Percentiles rank a stretch among this genome's conserved stretches.
phyloP scores from a whole-genome alignment of 352 stramenopile species.

The Pseudoperonospora humuli region DNA sequence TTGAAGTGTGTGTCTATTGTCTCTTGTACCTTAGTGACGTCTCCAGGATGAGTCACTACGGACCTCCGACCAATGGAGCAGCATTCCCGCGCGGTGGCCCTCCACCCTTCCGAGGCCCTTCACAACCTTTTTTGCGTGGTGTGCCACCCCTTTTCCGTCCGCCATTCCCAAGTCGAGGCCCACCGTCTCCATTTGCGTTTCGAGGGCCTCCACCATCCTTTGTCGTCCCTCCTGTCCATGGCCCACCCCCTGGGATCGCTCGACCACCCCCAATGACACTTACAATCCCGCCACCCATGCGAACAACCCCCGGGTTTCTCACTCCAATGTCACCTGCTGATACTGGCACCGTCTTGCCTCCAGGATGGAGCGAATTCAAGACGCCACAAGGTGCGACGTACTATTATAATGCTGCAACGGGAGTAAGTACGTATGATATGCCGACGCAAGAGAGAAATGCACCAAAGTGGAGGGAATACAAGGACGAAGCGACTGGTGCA shows the following conservation, averaged over 20 bases:
- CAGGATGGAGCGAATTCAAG: constrained; percentile 54
- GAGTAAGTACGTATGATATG: constrained; percentile 56
- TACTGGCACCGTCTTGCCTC: constrained; percentile 18
- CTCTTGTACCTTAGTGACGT: too few relatives aligned
- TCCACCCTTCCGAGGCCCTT: constrained; percentile 17
- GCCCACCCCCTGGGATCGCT: constrained; percentile 17
- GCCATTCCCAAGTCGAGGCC: constrained; percentile 14
- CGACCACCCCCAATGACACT: constrained; percentile 15
- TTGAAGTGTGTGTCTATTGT: too few relatives aligned
- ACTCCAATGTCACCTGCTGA: constrained; percentile 12
- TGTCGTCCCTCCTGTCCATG: constrained; percentile 4
- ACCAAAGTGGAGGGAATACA: constrained; percentile 68
- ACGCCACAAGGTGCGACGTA: constrained; percentile 48
- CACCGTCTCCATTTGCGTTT: constrained; percentile 21
- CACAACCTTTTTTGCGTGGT: constrained; percentile 17
- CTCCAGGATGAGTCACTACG: constrained; percentile 30
- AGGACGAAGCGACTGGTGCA: constrained; percentile 54
- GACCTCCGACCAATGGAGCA: constrained; percentile 16
- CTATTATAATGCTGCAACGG: constrained; percentile 51
- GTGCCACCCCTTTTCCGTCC: constrained; percentile 20
- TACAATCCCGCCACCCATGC: constrained; percentile 13
- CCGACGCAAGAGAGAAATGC: constrained; percentile 7
- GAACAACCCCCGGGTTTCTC: constrained; percentile 9
- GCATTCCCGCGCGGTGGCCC: constrained; percentile 15
- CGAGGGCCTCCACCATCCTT: constrained; percentile 15